A percentile compares a stretch with the other conserved stretches of the same genome.
phyloP scores from a whole-genome alignment of 2,329 filamentous ascomycete species.

The Fusarium albosuccineum region DNA sequence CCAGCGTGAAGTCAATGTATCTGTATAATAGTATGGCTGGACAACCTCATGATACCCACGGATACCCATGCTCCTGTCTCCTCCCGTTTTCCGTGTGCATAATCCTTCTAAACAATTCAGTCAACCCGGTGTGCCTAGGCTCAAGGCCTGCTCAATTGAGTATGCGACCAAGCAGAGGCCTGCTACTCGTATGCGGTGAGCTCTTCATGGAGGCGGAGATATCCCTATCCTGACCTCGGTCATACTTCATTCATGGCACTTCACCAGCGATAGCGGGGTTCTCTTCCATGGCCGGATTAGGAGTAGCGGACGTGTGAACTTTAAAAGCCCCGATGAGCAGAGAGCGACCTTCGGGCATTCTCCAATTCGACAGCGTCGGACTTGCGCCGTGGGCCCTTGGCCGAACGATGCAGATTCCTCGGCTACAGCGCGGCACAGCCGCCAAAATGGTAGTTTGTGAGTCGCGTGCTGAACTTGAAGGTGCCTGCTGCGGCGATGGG shows the following conservation, averaged over 20 bases:
- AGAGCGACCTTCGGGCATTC: conserved; percentile 4
- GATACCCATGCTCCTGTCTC: conserved; percentile 21
- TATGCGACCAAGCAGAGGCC: background rate
- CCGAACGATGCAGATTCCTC: conserved; percentile 7
- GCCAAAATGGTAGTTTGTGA: background rate
- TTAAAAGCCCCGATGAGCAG: conserved; percentile 3
- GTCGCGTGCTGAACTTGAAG: conserved; percentile 3
- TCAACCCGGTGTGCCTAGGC: background rate
- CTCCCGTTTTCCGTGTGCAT: background rate
- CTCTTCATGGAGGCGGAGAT: conserved; percentile 2
- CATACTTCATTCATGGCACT: conserved; percentile 17
- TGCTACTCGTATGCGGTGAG: background rate
- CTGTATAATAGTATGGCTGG: conserved; percentile 43
- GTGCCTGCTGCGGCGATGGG: background rate
- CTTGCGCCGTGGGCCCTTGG: background rate
- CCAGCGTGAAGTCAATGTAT: conserved; percentile 9
- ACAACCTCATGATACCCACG: conserved; percentile 46
- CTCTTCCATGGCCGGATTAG: conserved; percentile 5
- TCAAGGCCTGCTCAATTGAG: background rate
- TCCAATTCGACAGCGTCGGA: conserved; percentile 13
- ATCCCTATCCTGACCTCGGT: background rate
- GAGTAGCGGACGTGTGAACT: conserved; percentile 5
- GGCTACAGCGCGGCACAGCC: conserved; percentile 14
- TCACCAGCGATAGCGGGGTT: conserved; percentile 6
- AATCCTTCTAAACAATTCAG: background rate